Evolutionary conservation across 257 asterid species (phyloP), one percentile per base, ranked within the genome.

Genomic region (Craterostigma plantagineum): DNA sequence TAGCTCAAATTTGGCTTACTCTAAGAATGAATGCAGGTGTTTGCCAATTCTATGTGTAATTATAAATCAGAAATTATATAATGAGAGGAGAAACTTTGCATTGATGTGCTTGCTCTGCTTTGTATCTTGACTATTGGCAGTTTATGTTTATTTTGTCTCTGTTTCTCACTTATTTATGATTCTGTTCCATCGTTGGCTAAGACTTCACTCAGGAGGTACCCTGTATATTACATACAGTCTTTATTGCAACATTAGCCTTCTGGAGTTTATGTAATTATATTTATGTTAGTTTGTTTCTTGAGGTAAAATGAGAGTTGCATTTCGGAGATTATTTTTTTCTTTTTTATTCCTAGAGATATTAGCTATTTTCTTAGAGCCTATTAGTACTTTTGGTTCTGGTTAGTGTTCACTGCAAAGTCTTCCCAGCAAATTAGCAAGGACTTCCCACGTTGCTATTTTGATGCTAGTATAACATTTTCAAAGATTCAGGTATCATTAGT

Each of bases 1-100:
- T 64, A 74, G 55, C 39, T 68, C 75, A 55, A 66, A 72, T 72
- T 64, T 70, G 90, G 74, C 76, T 66, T 60, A 65, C 74, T 72
- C 92, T 90, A 90, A 64, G 75, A 76, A 72, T 54, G 98, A 90
- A 75, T 74, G 82, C 87, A 83, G 98, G 98, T 90, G 75, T 72
- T 74, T 71, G 92, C 70, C 76, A 62, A 65, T 77, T 76, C 55
- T 64, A 43, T 59, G 27, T 74, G 85, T 71, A 76, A 68, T 58
- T 56, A 70, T 76, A 64, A 67, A 71, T n/a, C n/a, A n/a, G n/a
- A n/a, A n/a, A n/a, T n/a, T n/a, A n/a, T n/a, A n/a, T n/a, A 56
- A 61, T 62, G 46, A 23, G 30, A 23, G 30, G 30, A 23, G 30
- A 23, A 23, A 23, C 30, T 23, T 23, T n/a, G n/a, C n/a, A n/a